A percentile compares a stretch with the other conserved stretches of the same genome.
phyloP scores from a whole-genome alignment of 768 basidiomycete genomes.

The Macrolepiota fuliginosa region DNA sequence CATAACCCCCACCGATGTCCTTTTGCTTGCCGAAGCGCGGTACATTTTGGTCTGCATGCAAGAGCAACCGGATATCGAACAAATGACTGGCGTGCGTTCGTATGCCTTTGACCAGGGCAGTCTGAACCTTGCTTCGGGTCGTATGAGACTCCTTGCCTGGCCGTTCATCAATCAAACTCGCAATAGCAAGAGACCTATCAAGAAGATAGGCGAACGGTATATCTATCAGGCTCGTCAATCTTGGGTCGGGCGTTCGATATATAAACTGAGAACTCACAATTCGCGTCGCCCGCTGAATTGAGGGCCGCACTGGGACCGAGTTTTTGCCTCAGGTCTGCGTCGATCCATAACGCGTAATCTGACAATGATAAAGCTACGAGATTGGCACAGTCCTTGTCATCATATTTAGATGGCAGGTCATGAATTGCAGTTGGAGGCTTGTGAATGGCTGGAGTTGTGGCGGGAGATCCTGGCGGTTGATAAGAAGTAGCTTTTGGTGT shows the following conservation, averaged over 20 bases:
- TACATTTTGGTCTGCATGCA: slow-evolving; percentile 26
- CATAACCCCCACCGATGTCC: slow-evolving; percentile 48
- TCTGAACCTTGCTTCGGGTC: slow-evolving; percentile 29
- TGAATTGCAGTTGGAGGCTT: not conserved
- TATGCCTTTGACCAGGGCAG: slow-evolving; percentile 54
- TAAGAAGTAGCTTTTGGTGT: slow-evolving; percentile 13
- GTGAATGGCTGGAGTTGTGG: slow-evolving; percentile 7
- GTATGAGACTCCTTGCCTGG: slow-evolving; percentile 12
- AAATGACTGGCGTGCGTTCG: slow-evolving; percentile 42
- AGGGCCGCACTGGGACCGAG: slow-evolving; percentile 36
- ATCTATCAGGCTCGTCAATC: slow-evolving; percentile 32
- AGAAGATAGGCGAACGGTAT: slow-evolving; percentile 58
- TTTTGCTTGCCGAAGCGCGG: slow-evolving; percentile 25
- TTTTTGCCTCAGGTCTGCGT: slow-evolving; percentile 50
- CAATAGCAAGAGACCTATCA: slow-evolving; percentile 32
- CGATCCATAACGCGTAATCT: slow-evolving; percentile 65
- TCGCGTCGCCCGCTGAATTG: not conserved
- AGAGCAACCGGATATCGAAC: slow-evolving; percentile 63
- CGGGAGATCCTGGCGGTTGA: slow-evolving; percentile 4
- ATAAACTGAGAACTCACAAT: slow-evolving; percentile 43
- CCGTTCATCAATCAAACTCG: slow-evolving; percentile 22
- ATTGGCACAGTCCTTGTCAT: slow-evolving; percentile 39
- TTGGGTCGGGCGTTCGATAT: slow-evolving; percentile 18
- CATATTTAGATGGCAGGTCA: slow-evolving; percentile 6
- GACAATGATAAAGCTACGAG: slow-evolving; percentile 65